Base-by-base conservation (phyloP, 1,284 basidiomycete species). In the Trichosporon sp. region DNA sequence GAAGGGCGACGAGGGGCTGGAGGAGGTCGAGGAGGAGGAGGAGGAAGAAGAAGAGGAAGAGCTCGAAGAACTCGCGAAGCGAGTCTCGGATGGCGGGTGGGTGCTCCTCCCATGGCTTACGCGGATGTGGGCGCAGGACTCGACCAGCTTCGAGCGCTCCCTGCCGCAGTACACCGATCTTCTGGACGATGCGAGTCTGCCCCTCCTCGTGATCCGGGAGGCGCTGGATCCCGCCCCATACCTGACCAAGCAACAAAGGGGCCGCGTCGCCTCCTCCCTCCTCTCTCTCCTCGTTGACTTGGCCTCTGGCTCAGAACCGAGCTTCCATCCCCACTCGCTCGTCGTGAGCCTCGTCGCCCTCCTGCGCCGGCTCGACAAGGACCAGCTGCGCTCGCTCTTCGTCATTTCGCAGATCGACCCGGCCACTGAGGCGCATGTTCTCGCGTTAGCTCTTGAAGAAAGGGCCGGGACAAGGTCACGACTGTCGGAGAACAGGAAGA, bases 81-180 rank as follows among this genome's bases (percentile, higher is more conserved):
- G 21, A 4, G 31, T 63, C 16, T 35, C 59, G 7, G 59, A 35
- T 1, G 59, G 59, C 31, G 59, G 59, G 14, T 63, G 59, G 59
- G 16, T 2, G 14, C 59, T 63, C 16, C 59, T 63, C 14, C 10
- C 14, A 32, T 63, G 31, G 31, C 59, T 63, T 1, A 35, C 31
- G 14, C 12, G 16, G 16, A 14, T 63, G 32, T 63, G 59, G 59
- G 14, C 7, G 59, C 6, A 63, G 4, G 31, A 63, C 31, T 4
- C 59, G 32, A 10, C 31, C 14, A 63, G 59, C 59, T 63, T 63
- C 59, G 16, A n/a, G 14, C 31, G 16, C 16, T 35, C 31, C 2
- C 32, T 63, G 7, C 59, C 59, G 32, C 59, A 63, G 16, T 63
- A 63, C 59, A 63, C 59, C 16, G 59, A 63, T 5, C 31, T 63